Evolutionary conservation across 768 basidiomycete genomes (phyloP).

Genomic region (Amanita muscaria): DNA sequence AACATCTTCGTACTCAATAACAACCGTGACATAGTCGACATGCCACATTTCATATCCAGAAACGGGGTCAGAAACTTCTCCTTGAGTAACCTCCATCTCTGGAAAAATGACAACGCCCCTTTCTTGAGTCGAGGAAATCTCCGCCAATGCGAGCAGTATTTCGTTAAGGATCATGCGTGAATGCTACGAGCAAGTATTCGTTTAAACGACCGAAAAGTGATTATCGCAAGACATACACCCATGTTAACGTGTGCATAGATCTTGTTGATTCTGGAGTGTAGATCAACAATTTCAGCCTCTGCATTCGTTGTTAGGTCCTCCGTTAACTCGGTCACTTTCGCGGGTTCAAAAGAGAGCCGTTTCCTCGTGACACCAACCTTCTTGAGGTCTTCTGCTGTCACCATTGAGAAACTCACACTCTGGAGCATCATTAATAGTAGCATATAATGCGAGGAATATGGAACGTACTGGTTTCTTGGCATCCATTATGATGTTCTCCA

Average conservation of each 20-base stretch:
- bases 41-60: slow-evolving; percentile 21
- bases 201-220: slow-evolving; percentile 12
- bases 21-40: slow-evolving; percentile 22
- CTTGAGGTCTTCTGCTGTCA: slow-evolving; percentile 19
- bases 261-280: slow-evolving; percentile 18
- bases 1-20: slow-evolving; percentile 19
- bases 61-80: slow-evolving; percentile 15
- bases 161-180: slow-evolving; percentile 25
- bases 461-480: slow-evolving; percentile 21
- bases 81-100: slow-evolving; percentile 18
- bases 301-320: slow-evolving; percentile 9
- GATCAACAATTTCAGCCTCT: slow-evolving; percentile 16
- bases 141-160: slow-evolving; percentile 20
- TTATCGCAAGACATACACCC: slow-evolving; percentile 19
- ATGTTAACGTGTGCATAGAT: slow-evolving; percentile 24
- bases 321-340: slow-evolving; percentile 14
- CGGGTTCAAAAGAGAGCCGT: slow-evolving; percentile 15
- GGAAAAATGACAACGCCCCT: slow-evolving; percentile 21
- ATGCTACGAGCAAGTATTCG: slow-evolving; percentile 16
- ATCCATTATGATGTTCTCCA: slow-evolving; percentile 19
- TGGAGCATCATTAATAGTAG: slow-evolving; percentile 14
- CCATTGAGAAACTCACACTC: slow-evolving; percentile 20
- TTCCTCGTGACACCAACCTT: slow-evolving; percentile 20
- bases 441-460: slow-evolving; percentile 10
- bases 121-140: slow-evolving; percentile 15